phyloP scores from a whole-genome alignment of 1,284 basidiomycete genomes.

The Cryptococcus sp. region DNA sequence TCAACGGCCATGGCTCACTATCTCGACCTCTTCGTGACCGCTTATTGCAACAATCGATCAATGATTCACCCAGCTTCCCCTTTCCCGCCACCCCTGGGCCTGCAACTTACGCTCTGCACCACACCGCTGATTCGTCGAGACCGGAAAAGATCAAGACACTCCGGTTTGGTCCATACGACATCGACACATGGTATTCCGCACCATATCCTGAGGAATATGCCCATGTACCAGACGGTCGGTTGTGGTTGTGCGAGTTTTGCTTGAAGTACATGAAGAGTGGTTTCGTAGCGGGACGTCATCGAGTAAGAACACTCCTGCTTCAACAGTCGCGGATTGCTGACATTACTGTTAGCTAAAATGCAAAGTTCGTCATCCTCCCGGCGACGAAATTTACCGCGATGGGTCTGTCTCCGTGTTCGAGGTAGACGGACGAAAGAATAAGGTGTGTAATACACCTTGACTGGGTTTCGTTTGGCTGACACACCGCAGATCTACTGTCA shows the following conservation, averaged over 20 bases:
- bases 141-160: constrained; percentile 70
- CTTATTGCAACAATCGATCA: constrained; percentile 35
- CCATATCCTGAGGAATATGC: constrained; percentile 99
- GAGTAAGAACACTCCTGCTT: constrained; percentile 58
- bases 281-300: constrained; percentile 83
- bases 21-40: constrained; percentile 47
- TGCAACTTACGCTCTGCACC: constrained; percentile 5
- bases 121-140: constrained; percentile 5
- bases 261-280: constrained; percentile 97
- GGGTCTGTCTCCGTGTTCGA: constrained; percentile 89
- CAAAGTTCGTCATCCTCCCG: constrained; percentile 90
- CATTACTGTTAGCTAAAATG: constrained; percentile 73
- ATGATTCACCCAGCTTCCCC: constrained; percentile 16
- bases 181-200: constrained; percentile 98
- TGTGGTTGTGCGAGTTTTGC: constrained; percentile 99
- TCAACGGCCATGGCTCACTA: constrained; percentile 37
- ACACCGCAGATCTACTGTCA: constrained; percentile 87
- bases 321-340: not conserved
- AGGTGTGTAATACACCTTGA: constrained; percentile 57
- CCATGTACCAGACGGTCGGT: constrained; percentile 82
- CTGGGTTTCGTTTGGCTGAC: not conserved
- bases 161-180: constrained; percentile 90
- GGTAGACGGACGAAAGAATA: constrained; percentile 97
- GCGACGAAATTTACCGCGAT: constrained; percentile 97
- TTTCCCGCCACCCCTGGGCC: constrained; percentile 12